Evolutionary conservation across 306 rosid species (phyloP).

Genomic region (Inga oerstediana): DNA sequence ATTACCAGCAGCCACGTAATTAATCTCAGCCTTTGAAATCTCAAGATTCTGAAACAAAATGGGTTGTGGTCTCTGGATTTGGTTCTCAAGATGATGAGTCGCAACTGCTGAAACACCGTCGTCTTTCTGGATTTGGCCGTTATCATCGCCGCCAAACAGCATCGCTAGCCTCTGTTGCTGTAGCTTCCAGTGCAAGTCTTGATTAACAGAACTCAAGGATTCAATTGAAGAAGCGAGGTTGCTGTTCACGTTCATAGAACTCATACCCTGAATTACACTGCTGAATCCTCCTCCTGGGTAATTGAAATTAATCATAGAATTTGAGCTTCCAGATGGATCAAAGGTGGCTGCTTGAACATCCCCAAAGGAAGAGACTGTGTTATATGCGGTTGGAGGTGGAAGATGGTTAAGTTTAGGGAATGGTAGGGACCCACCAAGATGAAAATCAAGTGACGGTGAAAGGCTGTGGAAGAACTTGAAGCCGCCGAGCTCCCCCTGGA

Average conservation of each 20-base stretch:
- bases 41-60: conserved; percentile 70
- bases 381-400: conserved; percentile 30
- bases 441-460: conserved; percentile 62
- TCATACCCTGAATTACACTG: conserved; percentile 45
- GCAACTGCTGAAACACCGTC: conserved; percentile 17
- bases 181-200: conserved; percentile 79
- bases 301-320: conserved; percentile 41
- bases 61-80: conserved; percentile 42
- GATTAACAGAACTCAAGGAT: conserved; percentile 72
- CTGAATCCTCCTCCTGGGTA: conserved; percentile 31
- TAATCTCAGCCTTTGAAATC: conserved; percentile 34
- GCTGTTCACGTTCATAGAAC: conserved; percentile 43
- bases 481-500: conserved; percentile 55
- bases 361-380: conserved; percentile 52
- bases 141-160: conserved; percentile 47
- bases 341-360: conserved; percentile 39
- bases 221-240: conserved; percentile 73
- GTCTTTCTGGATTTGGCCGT: conserved; percentile 12
- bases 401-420: conserved; percentile 43
- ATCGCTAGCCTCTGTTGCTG: conserved; percentile 71
- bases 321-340: conserved; percentile 46
- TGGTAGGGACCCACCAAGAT: conserved; percentile 43
- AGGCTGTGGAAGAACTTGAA: conserved; percentile 68
- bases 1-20: conserved; percentile 35
- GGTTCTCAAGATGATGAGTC: conserved; percentile 31